Base-by-base conservation (phyloP, 805 yeast species). In the Candida xyloterini region DNA sequence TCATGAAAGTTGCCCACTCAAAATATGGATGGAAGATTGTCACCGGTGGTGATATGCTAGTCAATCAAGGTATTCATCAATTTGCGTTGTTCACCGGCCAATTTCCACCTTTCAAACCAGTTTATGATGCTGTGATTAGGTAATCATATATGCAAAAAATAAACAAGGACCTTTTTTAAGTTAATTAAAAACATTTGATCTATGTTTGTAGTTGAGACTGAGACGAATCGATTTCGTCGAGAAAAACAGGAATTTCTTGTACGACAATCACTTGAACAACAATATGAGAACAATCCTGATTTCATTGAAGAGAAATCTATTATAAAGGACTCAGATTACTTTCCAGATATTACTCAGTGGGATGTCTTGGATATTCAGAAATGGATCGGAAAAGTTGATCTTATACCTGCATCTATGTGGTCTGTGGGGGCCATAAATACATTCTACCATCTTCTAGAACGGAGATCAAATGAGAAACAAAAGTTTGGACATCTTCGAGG, bases 21-120 rank as follows among this genome's bases (percentile, higher is more conserved):
- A 68, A 74, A 51, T 73, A 62, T 46, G 73, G 74, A 7, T 88
- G 96, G 95, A 71, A 69, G n/a, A 82, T 81, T n/a, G 74, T 91
- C 49, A 84, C 90, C 7, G 99, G 99, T 10, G 79, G 84, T 25
- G 87, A 89, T 55, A 85, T 95, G 93, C 73, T 93, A 48, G 89
- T 90, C 13, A 81, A 85, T 63, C 99, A 93, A 66, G 99, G 97
- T 33, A 81, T 85, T 35, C 86, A 76, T 48, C 99, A 93, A 66
- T 89, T 90, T 59, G 66, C 73, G 47, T 63, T 78, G 41, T 91
- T 95, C 82, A 86, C 84, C 9, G 83, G 84, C 0, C 60, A 71
- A 35, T 63, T 53, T 20, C 81, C 90, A 3, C 87, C 89, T 15
- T 83, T 78, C 61, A 62, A 69, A 23, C 75, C 72, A 15, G 72